phyloP scores from a whole-genome alignment of 129 eudicot species.

The Glebionis coronaria region DNA sequence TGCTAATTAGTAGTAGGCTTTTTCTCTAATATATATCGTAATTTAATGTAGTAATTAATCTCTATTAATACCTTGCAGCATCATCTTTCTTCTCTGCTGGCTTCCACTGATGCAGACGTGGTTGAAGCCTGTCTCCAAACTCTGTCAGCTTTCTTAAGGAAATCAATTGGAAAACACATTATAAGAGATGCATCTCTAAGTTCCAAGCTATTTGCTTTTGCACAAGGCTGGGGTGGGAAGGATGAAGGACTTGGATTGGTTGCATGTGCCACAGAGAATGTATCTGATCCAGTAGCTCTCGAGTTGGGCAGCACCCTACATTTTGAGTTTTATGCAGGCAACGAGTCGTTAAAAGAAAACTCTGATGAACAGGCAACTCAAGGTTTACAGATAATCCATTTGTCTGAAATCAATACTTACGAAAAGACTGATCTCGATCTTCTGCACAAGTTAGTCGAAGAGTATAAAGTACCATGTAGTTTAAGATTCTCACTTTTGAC shows the following conservation, averaged over 20 bases:
- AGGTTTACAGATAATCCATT: slow-evolving; percentile 77
- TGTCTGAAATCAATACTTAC: slow-evolving; percentile 51
- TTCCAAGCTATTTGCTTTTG: slow-evolving; percentile 83
- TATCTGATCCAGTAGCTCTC: slow-evolving; percentile 52
- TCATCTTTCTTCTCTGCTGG: slow-evolving; percentile 86
- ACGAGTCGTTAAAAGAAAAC: slow-evolving; percentile 37
- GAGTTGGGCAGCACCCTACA: slow-evolving; percentile 87
- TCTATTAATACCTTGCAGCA: slow-evolving; percentile 53
- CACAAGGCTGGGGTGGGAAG: slow-evolving; percentile 99
- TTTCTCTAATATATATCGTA: neutral
- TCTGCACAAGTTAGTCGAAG: slow-evolving; percentile 57
- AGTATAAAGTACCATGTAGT: slow-evolving; percentile 66
- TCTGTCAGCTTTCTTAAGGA: slow-evolving; percentile 75
- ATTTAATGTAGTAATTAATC: slow-evolving; percentile 18
- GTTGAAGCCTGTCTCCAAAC: slow-evolving; percentile 95
- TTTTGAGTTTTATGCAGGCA: slow-evolving; percentile 80
- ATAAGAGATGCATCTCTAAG: slow-evolving; percentile 71
- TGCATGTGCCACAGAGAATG: slow-evolving; percentile 67
- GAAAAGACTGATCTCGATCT: slow-evolving; percentile 81
- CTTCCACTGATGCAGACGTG: slow-evolving; percentile 82
- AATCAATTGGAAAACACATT: slow-evolving; percentile 75
- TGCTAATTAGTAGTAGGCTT: neutral
- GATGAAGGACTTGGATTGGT: slow-evolving; percentile 94
- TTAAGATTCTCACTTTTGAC: slow-evolving; percentile 87
- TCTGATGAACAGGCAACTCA: slow-evolving; percentile 38